A percentile compares a stretch with the other conserved stretches of the same genome.
Conservation (phyloP, 108 stramenopile species). For the Fragilariopsis cylindrus region DNA sequence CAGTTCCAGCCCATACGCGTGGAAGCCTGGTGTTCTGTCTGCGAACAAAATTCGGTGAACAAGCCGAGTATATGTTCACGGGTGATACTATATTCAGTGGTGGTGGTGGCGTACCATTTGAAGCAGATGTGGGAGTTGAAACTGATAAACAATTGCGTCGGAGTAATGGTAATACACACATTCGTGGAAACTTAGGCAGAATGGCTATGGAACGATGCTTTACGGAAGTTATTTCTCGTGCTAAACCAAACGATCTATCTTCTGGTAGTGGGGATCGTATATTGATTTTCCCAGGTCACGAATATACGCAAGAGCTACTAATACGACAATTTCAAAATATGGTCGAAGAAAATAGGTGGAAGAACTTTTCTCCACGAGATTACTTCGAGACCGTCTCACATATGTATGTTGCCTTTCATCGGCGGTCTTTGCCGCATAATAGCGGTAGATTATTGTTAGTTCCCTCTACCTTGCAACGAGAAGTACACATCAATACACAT, state of each 20-base stretch:
- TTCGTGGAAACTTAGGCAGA: conserved; percentile 44
- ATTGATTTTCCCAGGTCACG: conserved; percentile 84
- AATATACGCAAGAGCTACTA: conserved; percentile 76
- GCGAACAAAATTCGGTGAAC: conserved; percentile 33
- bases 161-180: conserved; percentile 52
- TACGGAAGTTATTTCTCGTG: conserved; percentile 63
- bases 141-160: conserved; percentile 35
- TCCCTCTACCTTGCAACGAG: conserved; percentile 60
- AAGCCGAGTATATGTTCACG: conserved; percentile 65
- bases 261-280: conserved; percentile 21
- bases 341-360: conserved; percentile 57
- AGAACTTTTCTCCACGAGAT: conserved; percentile 51
- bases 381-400: conserved; percentile 85
- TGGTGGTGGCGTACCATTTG: conserved; percentile 81
- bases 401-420: conserved; percentile 69
- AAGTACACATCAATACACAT: conserved; percentile 66
- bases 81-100: conserved; percentile 85
- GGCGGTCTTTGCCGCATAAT: conserved; percentile 61
- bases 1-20: conserved; percentile 76
- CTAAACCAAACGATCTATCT: conserved; percentile 20
- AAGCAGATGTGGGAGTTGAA: conserved; percentile 64
- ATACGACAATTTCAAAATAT: conserved; percentile 55
- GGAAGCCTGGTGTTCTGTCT: conserved; percentile 79
- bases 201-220: conserved; percentile 82
- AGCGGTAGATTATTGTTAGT: conserved; percentile 59